Evolutionary conservation across 2,329 filamentous ascomycete genomes (phyloP), one percentile per base, ranked within the genome.

Genomic region (Myriosclerotinia scirpicola): DNA sequence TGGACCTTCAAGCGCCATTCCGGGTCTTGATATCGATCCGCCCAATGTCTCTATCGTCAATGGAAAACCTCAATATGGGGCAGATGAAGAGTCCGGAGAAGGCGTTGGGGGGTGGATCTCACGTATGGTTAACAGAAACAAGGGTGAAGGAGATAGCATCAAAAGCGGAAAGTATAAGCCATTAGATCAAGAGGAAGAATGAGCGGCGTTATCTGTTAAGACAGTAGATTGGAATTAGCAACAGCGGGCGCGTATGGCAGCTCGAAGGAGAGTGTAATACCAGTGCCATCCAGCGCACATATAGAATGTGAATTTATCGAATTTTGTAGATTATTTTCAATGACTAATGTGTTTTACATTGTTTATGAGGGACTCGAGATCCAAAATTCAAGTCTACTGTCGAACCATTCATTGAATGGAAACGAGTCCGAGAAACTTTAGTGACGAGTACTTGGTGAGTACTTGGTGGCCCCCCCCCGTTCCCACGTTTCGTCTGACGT

Each of bases 21-120:
- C 93, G 0, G 89, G 90, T 11, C 82, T 97, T 66, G 87, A 92
- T 73, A 90, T 97, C 66, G 88, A 96, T 52, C 90, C 92, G 6
- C 91, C 92, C 1, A 83, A 87, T 60, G 81, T 91, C 2, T 77
- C 80, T 38, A 78, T 82, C 54, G 77, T 79, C 52, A 81, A 82
- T 68, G 82, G 82, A 64, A 86, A 85, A 75, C 77, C 81, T 14
- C 77, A 80, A 58, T 75, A 79, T 64, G 68, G 70, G 36, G 56
- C 74, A 73, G 67, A 75, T 71, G 70, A 75, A 68, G 73, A 73
- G 22, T 67, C 75, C 48, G 76, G 73, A 26, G 75, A 89, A 72
- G 87, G 88, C 5, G 79, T 90, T 64, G 86, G 87, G 20, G 87
- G 87, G 17, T 91, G 89, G 88, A 90, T 91, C 71, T 86, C 84